Evolutionary conservation across 148 eudicot species (phyloP).

Genomic region (Rhododendron williamsianum): DNA sequence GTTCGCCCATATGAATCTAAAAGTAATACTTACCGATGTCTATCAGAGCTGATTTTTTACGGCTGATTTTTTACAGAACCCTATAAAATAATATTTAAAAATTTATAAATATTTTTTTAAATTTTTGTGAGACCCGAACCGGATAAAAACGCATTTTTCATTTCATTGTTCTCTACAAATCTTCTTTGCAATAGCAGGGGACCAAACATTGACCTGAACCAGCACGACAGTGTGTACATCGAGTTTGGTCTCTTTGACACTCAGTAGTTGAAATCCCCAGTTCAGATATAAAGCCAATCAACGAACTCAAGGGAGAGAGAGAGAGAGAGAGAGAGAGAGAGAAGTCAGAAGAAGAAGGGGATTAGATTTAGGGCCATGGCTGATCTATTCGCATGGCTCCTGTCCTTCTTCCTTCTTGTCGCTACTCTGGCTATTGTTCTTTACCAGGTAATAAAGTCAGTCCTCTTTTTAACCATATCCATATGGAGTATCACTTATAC

Average conservation of each 20-base stretch:
- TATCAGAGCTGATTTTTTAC: too few species aligned
- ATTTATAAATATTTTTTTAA: too few species aligned
- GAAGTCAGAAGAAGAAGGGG: not conserved
- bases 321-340: not conserved
- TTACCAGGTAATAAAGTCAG: constrained; percentile 26
- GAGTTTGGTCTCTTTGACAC: not conserved
- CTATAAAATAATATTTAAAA: too few species aligned
- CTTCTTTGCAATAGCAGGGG: too few species aligned
- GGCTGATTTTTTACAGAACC: too few species aligned
- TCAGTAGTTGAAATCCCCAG: not conserved
- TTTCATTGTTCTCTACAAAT: too few species aligned
- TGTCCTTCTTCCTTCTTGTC: constrained; percentile 37
- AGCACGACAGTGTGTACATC: not conserved
- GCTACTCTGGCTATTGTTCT: constrained; percentile 25
- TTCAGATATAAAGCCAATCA: not conserved
- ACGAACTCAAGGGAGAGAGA: not conserved
- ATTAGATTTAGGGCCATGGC: constrained; percentile 19
- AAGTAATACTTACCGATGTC: too few species aligned
- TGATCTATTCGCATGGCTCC: constrained; percentile 42
- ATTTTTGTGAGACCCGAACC: too few species aligned
- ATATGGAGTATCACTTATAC: not conserved
- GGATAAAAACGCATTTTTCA: too few species aligned
- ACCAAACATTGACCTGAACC: not conserved
- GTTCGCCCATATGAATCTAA: too few species aligned
- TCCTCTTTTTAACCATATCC: not conserved